Conservation (phyloP, 2,329 filamentous ascomycete genomes). For the Berkeleyomyces basicola region DNA sequence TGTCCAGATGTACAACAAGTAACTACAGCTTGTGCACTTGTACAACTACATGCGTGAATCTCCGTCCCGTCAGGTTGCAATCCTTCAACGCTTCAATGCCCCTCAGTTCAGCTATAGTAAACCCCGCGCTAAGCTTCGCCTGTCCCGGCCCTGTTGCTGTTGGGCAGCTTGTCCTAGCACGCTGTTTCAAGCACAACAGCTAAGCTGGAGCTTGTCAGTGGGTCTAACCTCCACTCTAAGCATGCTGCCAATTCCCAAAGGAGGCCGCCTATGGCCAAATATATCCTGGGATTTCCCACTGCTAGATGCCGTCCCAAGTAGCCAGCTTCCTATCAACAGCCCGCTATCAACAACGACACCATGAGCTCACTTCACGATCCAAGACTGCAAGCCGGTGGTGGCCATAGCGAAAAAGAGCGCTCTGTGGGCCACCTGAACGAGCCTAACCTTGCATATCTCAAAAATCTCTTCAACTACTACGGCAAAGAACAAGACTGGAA, state of each 20-base stretch:
- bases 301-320: neutral
- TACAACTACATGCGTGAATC: neutral
- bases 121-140: neutral
- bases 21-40: too few species aligned
- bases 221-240: neutral
- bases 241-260: neutral
- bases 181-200: neutral
- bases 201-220: neutral
- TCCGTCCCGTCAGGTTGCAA: neutral
- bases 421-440: slow-evolving; percentile 27
- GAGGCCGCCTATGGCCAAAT: neutral
- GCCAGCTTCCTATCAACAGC: neutral
- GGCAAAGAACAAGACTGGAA: slow-evolving; percentile 30
- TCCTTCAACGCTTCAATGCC: neutral
- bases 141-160: neutral
- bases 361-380: slow-evolving; percentile 16
- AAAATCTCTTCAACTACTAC: slow-evolving; percentile 30
- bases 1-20: too few species aligned
- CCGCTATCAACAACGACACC: neutral
- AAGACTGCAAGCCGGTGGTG: slow-evolving; percentile 31
- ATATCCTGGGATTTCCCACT: neutral
- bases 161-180: neutral
- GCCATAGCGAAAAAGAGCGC: slow-evolving; percentile 26
- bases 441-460: slow-evolving; percentile 26
- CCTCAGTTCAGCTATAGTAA: slow-evolving; percentile 1